Evolutionary conservation across 768 basidiomycete species (phyloP).

Genomic region (Phylloporus scabripes): DNA sequence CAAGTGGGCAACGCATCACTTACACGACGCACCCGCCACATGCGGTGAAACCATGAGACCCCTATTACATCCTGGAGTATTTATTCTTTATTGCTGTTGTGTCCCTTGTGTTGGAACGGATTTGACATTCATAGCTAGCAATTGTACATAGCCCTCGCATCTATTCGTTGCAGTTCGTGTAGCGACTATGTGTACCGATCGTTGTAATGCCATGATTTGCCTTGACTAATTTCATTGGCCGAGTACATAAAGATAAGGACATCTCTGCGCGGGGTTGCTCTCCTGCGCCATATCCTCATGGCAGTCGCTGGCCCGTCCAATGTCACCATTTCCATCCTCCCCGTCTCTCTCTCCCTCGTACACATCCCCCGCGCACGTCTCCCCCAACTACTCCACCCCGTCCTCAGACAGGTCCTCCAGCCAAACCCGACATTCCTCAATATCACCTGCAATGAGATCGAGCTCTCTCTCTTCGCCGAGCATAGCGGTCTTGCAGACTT

Average conservation of each 20-base stretch:
- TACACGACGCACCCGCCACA: slow-evolving; percentile 12
- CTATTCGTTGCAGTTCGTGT: slow-evolving; percentile 2
- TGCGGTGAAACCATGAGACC: slow-evolving; percentile 5
- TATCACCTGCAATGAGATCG: slow-evolving; percentile 73
- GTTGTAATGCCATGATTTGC: slow-evolving; percentile 3
- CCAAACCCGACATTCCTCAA: slow-evolving; percentile 65
- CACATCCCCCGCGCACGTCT: slow-evolving; percentile 71
- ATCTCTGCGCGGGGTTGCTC: background rate
- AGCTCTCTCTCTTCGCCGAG: slow-evolving; percentile 71
- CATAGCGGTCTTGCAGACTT: slow-evolving; percentile 53
- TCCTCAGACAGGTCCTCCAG: slow-evolving; percentile 66
- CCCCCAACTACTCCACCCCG: slow-evolving; percentile 47
- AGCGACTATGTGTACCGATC: slow-evolving; percentile 9
- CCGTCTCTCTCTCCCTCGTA: slow-evolving; percentile 65
- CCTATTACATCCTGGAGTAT: slow-evolving; percentile 14
- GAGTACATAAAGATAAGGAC: slow-evolving; percentile 10
- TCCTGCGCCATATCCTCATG: slow-evolving; percentile 17
- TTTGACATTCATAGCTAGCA: background rate
- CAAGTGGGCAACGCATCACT: slow-evolving; percentile 10
- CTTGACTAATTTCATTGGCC: background rate
- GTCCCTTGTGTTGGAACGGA: slow-evolving; percentile 11
- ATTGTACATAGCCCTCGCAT: background rate
- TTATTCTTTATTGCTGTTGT: slow-evolving; percentile 37
- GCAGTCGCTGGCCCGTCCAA: slow-evolving; percentile 23
- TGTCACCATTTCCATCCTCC: slow-evolving; percentile 65